phyloP scores from a whole-genome alignment of 75 land plant genomes.

The Pseudotsuga menziesii region DNA sequence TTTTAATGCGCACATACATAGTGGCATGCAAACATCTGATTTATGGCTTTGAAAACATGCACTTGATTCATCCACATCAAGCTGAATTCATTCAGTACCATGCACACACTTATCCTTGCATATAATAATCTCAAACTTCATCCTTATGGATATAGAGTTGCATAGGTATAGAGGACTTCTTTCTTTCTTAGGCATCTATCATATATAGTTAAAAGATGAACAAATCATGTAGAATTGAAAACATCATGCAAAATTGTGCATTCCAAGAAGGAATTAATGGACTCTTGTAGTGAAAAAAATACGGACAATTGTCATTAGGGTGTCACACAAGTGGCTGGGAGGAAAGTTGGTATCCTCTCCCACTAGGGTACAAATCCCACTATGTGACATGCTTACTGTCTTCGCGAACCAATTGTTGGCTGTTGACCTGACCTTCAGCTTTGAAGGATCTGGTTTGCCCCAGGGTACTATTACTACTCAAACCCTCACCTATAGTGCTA shows the following conservation, averaged over 20 bases:
- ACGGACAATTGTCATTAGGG: no score
- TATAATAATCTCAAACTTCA: background rate
- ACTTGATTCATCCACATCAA: background rate
- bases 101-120: background rate
- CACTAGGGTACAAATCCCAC: no score
- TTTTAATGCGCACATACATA: background rate
- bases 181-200: background rate
- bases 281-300: background rate
- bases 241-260: background rate
- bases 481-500: no score
- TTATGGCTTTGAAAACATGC: background rate
- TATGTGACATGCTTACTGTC: no score
- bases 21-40: background rate
- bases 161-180: background rate
- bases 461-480: no score
- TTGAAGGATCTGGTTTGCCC: no score
- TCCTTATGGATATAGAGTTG: background rate
- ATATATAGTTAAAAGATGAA: background rate
- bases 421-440: no score
- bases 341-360: no score
- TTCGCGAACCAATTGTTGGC: no score
- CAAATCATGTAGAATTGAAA: background rate
- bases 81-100: background rate
- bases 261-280: background rate
- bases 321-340: no score